These are phyloP conservation scores for Tylopilus vinaceipallidus DNA, from an alignment of 768 basidiomycete species.

Conservation along the genomic window DNA sequence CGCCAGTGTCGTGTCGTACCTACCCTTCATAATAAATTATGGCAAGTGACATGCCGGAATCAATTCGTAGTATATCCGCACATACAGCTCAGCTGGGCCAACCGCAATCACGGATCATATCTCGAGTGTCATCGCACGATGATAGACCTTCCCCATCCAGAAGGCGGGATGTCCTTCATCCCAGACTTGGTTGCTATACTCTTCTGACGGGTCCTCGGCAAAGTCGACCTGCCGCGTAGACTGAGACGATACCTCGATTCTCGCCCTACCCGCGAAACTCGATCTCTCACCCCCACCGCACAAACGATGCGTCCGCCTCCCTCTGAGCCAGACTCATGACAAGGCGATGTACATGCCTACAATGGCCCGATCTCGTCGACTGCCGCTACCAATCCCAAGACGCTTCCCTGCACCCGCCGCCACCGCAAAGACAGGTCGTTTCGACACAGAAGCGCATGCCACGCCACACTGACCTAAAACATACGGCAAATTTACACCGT, in stretches of 20 bases:
- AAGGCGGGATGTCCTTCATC: background rate
- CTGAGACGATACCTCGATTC: background rate
- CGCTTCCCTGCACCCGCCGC: constrained; percentile 25
- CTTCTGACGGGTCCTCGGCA: no score
- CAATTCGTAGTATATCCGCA: background rate
- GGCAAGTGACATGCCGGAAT: background rate
- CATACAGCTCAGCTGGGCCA: background rate
- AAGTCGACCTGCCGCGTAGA: background rate
- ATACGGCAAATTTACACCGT: constrained; percentile 7
- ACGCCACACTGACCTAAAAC: constrained; percentile 9
- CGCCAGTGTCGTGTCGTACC: background rate
- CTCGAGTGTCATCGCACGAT: background rate
- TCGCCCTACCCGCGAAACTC: background rate
- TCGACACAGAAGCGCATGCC: background rate
- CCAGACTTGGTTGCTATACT: background rate
- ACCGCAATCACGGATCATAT: constrained; percentile 1
- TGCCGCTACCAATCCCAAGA: constrained; percentile 2
- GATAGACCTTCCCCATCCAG: background rate
- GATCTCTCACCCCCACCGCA: background rate
- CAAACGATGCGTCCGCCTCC: background rate
- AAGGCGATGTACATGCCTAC: background rate
- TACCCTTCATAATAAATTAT: background rate
- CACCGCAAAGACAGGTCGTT: constrained; percentile 18
- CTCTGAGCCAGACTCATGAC: background rate
- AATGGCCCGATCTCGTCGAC: constrained; percentile 1